Conservation (phyloP, 2,329 filamentous ascomycete genomes). For the Mollisia scopiformis region DNA sequence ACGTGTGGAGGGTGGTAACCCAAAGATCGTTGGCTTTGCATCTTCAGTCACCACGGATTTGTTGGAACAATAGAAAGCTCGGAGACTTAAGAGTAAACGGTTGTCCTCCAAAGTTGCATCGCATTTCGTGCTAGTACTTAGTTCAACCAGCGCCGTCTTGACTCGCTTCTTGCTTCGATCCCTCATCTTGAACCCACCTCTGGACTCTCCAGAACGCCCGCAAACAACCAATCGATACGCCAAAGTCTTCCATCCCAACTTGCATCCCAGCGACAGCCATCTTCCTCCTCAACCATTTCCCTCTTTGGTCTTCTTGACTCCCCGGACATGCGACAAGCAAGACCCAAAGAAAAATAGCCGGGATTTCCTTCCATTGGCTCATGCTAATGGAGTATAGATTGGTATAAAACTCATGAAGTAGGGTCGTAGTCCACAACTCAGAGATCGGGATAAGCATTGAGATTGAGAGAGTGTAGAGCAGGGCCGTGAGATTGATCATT, state of each 20-base stretch:
- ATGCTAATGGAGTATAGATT: constrained; percentile 49
- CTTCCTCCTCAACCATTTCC: constrained; percentile 3
- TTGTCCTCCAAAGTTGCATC: too few species aligned
- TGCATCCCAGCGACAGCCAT: constrained; percentile 7
- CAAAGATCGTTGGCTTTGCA: too few species aligned
- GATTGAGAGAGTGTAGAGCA: constrained; percentile 52
- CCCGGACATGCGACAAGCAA: constrained; percentile 5
- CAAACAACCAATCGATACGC: background rate
- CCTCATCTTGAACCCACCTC: constrained; percentile 3
- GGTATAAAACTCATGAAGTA: constrained; percentile 48
- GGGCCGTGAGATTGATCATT: constrained; percentile 47
- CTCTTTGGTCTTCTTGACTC: background rate
- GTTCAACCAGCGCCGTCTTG: too few species aligned
- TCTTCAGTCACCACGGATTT: too few species aligned
- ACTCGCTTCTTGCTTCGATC: background rate
- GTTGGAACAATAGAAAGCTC: too few species aligned
- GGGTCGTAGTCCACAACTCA: constrained; percentile 40
- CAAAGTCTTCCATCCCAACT: constrained; percentile 1
- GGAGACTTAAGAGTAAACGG: too few species aligned
- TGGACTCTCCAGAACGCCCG: constrained; percentile 10
- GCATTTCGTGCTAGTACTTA: too few species aligned
- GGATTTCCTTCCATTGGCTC: constrained; percentile 46
- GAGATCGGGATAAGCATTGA: constrained; percentile 46
- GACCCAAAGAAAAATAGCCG: constrained; percentile 42
- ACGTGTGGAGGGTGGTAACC: too few species aligned